Conservation (phyloP, 1,139 yeast species). For the Sugiyamaella sp. region DNA sequence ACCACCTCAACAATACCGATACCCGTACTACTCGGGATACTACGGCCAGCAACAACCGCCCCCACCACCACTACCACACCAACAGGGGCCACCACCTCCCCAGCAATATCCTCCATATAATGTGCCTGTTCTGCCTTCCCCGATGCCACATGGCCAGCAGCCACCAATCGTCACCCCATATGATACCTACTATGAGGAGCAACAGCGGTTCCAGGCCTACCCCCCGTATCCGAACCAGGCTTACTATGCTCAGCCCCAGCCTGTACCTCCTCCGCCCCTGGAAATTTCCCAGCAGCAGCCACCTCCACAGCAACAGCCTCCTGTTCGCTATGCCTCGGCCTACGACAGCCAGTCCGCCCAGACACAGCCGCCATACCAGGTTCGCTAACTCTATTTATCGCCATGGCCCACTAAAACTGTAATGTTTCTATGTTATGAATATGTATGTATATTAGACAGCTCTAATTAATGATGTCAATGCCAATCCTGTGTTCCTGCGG, state of each 20-base stretch:
- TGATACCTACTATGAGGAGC: conserved; percentile 12
- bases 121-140: conserved; percentile 23
- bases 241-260: conserved; percentile 15
- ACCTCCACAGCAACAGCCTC: conserved; percentile 13
- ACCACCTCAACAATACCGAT: conserved; percentile 18
- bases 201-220: conserved; percentile 11
- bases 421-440: conserved; percentile 12
- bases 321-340: conserved; percentile 10
- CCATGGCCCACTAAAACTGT: conserved; percentile 12
- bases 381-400: conserved; percentile 16
- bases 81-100: conserved; percentile 18
- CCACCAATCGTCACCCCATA: conserved; percentile 34
- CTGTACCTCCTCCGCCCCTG: conserved; percentile 12
- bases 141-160: conserved; percentile 11
- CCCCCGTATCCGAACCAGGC: conserved; percentile 8
- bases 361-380: conserved; percentile 16
- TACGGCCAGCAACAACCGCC: conserved; percentile 10
- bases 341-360: conserved; percentile 10
- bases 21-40: conserved; percentile 22
- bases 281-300: conserved; percentile 14
- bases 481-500: not conserved
- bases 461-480: conserved; percentile 6
- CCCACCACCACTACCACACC: conserved; percentile 5
- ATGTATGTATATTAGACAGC: conserved; percentile 18
- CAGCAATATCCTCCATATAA: conserved; percentile 13